Evolutionary conservation across 805 yeast genomes (phyloP), one percentile per base, ranked within the genome.

Genomic region (Starmerella kuoi): DNA sequence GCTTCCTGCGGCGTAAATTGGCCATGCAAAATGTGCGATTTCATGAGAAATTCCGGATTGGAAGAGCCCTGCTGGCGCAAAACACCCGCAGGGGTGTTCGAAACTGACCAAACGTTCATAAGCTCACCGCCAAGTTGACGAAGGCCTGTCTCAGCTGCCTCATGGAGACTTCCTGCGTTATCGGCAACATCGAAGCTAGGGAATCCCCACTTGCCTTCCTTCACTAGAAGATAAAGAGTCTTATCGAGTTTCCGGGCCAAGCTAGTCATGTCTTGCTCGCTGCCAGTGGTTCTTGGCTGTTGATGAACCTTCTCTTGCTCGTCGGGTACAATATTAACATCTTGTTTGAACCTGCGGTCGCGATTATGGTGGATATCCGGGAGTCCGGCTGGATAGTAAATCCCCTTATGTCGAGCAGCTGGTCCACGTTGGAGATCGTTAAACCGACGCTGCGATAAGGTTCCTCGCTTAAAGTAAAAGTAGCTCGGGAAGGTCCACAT

Each of bases 401-500:
- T 79, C 48, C 76, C 80, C 18, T 83, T 80, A 47, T 77, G 78
- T 48, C 76, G 74, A 30, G 76, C 70, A 3, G 77, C 73, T 6
- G 95, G 94, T 42, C 78, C 77, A 45, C 69, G 73, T 59, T 88
- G 94, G 24, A 79, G 77, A 53, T 76, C 74, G 40, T 77, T 64
- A 62, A 76, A 88, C 53, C 74, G 74, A 58, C 85, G 82, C 59
- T 85, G 95, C 3, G 94, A 75, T 48, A 91, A 67, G 1, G 96
- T 79, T 48, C 97, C 97, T 54, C 74, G 78, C 57, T 80, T 83
- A 66, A 78, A 91, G 65, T 87, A 91, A 59, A 76, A 87, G 73
- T 85, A 85, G 53, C 79, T 77, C 4, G 98, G 97, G 62, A 91
- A 91, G 0, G 97, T 86, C 95, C 95, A 86, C 94, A 87, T 86